Percentiles rank a stretch among this genome's conserved stretches.
phyloP scores from a whole-genome alignment of 345 rosid genomes.

The Syzygium jambos region DNA sequence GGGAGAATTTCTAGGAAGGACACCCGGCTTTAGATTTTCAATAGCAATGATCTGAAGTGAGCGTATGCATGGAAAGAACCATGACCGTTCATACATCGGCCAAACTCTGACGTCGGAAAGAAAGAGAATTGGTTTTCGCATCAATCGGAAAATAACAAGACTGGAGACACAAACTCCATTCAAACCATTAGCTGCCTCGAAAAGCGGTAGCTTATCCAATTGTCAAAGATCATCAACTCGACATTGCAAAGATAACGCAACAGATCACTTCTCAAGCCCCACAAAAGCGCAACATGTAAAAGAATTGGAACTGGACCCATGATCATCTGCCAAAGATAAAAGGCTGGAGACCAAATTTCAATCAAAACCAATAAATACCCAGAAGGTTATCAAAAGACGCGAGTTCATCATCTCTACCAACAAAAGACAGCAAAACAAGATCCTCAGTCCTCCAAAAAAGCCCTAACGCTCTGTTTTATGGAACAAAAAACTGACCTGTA shows the following conservation, averaged over 20 bases:
- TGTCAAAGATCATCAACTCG: neutral
- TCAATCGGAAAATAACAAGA: neutral
- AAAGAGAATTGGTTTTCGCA: neutral
- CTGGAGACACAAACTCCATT: neutral
- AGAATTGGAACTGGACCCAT: neutral
- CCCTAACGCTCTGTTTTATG: neutral
- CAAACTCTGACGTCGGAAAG: neutral
- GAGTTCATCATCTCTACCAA: neutral
- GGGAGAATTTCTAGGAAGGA: neutral
- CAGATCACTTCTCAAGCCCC: neutral
- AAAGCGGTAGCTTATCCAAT: neutral
- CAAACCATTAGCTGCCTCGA: neutral
- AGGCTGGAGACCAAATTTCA: neutral
- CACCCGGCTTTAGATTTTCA: neutral
- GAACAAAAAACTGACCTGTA: no score
- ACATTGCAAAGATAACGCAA: neutral
- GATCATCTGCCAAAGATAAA: neutral
- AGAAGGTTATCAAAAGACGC: neutral
- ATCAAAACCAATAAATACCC: neutral
- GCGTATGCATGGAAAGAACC: neutral
- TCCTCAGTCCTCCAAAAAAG: neutral
- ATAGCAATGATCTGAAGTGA: neutral
- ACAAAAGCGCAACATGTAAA: neutral
- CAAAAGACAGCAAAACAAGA: neutral
- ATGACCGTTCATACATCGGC: neutral